These are phyloP conservation scores for Centaurea solstitialis DNA, from an alignment of 129 eudicot species.

Conservation along the genomic window DNA sequence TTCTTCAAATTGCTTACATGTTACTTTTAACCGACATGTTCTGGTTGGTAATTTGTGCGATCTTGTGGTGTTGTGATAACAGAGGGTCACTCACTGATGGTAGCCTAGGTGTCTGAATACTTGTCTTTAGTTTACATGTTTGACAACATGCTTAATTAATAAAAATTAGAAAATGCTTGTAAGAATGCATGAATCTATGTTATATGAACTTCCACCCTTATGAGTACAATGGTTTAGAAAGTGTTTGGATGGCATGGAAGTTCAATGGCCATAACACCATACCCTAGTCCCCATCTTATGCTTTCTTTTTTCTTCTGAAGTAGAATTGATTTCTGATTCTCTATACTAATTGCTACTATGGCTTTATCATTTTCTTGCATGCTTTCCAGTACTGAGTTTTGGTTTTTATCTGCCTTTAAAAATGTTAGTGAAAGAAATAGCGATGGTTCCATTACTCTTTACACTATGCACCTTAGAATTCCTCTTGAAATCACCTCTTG, in stretches of 20 bases:
- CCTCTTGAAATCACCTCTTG: too few species aligned
- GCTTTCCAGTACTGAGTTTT: background rate
- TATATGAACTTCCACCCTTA: background rate
- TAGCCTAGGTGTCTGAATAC: background rate
- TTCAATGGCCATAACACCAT: too few species aligned
- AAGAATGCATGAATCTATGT: background rate
- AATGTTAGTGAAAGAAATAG: background rate
- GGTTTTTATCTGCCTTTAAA: background rate
- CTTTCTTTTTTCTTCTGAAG: too few species aligned
- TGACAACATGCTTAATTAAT: background rate
- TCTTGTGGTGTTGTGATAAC: too few species aligned
- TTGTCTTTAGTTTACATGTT: background rate
- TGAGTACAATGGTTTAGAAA: background rate
- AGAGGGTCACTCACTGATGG: background rate
- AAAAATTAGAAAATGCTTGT: background rate
- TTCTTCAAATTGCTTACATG: too few species aligned
- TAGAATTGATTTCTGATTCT: too few species aligned
- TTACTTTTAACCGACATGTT: too few species aligned
- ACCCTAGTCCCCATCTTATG: too few species aligned
- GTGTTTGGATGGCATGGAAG: background rate
- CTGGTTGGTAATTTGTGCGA: too few species aligned
- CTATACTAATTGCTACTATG: background rate
- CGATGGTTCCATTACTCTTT: background rate
- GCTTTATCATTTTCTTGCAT: background rate
- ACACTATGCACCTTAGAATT: too few species aligned